Evolutionary conservation across 495 filamentous ascomycete species (phyloP).

Genomic region (Podospora bellae-mahoneyi): DNA sequence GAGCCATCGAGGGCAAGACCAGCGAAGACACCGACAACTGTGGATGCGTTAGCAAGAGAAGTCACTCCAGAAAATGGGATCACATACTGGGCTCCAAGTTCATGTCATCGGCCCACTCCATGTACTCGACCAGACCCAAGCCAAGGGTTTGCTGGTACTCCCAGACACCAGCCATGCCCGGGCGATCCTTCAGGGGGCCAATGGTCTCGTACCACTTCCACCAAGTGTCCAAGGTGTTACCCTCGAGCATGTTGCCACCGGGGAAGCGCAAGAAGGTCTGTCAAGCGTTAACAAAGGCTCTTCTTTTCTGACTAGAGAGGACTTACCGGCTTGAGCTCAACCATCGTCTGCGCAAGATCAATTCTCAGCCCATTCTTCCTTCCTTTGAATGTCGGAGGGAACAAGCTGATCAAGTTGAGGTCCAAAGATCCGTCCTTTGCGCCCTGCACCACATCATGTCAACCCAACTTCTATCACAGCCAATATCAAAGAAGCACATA

Average conservation of each 20-base stretch:
- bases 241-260: conserved; percentile 67
- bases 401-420: conserved; percentile 63
- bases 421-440: conserved; percentile 49
- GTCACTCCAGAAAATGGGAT: not conserved
- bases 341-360: conserved; percentile 56
- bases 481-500: conserved; percentile 3
- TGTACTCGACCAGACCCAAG: conserved; percentile 60
- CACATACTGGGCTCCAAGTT: conserved; percentile 47
- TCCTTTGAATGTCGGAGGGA: conserved; percentile 63
- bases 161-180: conserved; percentile 61
- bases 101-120: conserved; percentile 65
- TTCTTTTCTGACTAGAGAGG: not conserved
- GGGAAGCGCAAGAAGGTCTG: conserved; percentile 59
- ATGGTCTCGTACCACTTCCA: conserved; percentile 72
- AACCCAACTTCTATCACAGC: not conserved
- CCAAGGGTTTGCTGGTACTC: conserved; percentile 60
- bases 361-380: conserved; percentile 59
- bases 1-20: conserved; percentile 61
- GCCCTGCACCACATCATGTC: conserved; percentile 24
- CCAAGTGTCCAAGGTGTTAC: conserved; percentile 46
- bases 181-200: conserved; percentile 59
- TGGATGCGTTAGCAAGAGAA: not conserved
- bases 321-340: conserved; percentile 46
- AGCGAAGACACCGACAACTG: conserved; percentile 46
- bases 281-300: not conserved